phyloP scores from a whole-genome alignment of 345 rosid genomes.

The Salix dunnii region DNA sequence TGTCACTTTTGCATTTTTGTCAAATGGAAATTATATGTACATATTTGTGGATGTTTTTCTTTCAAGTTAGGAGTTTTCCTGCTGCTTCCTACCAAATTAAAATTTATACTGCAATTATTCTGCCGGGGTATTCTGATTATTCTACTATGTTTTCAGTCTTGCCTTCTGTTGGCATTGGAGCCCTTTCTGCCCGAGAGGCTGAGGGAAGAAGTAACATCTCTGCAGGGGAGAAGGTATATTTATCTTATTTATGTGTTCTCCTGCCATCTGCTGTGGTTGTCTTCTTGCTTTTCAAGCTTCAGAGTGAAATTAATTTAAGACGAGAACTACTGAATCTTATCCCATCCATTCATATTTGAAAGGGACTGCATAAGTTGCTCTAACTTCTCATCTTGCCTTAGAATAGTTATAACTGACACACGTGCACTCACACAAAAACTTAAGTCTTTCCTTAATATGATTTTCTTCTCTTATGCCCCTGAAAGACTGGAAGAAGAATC shows the following conservation, averaged over 20 bases:
- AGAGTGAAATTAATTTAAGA: background rate
- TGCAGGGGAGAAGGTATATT: constrained; percentile 78
- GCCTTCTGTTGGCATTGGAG: constrained; percentile 95
- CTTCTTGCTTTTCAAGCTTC: background rate
- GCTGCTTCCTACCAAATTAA: background rate
- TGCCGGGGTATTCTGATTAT: background rate
- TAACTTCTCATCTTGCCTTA: background rate
- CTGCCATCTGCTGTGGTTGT: background rate
- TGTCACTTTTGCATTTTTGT: background rate
- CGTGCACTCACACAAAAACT: background rate
- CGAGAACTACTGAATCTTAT: background rate
- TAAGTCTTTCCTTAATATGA: background rate
- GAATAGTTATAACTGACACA: background rate
- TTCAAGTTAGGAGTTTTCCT: background rate
- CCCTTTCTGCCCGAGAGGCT: constrained; percentile 93
- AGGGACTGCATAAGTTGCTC: background rate
- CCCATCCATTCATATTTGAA: background rate
- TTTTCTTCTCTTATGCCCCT: background rate
- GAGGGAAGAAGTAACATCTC: constrained; percentile 88
- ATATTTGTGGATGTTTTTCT: background rate
- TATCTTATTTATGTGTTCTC: background rate
- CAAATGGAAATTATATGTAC: background rate
- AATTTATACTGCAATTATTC: background rate
- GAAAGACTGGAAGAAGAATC: background rate
- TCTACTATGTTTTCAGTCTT: constrained; percentile 46